Evolutionary conservation across 106 monocot genomes (phyloP), one percentile per base, ranked within the genome.

Genomic region (Dendrobium chrysotoxum): DNA sequence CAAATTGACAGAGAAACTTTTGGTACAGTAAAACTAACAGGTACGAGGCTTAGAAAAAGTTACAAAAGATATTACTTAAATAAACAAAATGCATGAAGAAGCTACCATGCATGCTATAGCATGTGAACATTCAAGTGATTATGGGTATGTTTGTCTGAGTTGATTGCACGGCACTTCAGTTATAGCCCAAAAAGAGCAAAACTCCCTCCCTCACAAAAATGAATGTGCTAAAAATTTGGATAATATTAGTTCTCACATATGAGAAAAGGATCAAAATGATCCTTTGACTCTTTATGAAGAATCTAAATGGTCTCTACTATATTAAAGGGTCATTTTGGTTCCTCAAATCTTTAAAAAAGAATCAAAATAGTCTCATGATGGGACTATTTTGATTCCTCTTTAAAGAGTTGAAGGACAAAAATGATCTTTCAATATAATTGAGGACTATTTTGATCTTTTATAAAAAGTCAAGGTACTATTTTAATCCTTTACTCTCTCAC

Each of bases 81-180:
- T 72, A 70, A 72, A 40, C 40, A 73, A 73, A 68, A 68, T 68
- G 13, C 30, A 68, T 68, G 30, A 13, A 68, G 31, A 68, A 12
- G 11, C 68, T 26, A 4, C 26, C 68, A 30, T 68, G 8, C 31
- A 30, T 10, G 28, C 30, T 1, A 28, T 68, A 2, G 30, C 28
- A 30, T 68, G 68, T 3, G 0, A 30, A 8, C 30, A 68, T 28
- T 68, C 30, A 28, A 30, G 26, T 26, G 7, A 28, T 28, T 26
- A 28, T 10, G 28, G 8, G n/a, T 66, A 25, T 66, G 5, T 26
- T 25, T 66, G 5, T 66, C 8, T 66, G 11, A 25, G 0, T 25
- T 66, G 23, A 28, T 66, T 26, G 25, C 11, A 66, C 66, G 5
- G 66, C 66, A 66, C n/a, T 28, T 66, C 10, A 66, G 3, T 28